phyloP scores from a whole-genome alignment of 192 early-diverging fungal genomes.

The Powellomyces hirtus region DNA sequence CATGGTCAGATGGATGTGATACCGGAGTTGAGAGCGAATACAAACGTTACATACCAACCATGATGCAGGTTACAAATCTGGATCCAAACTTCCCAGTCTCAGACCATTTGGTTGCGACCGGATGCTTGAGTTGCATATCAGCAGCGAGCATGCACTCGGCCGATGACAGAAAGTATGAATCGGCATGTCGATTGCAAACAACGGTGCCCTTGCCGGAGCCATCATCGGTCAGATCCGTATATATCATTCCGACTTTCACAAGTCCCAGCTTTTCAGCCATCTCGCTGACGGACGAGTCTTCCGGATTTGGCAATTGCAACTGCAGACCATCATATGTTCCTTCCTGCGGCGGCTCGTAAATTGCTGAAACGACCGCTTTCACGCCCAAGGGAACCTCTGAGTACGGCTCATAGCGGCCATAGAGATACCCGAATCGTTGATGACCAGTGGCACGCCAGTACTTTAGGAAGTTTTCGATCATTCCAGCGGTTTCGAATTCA shows the following conservation, averaged over 20 bases:
- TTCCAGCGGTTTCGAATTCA: conserved; percentile 76
- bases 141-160: conserved; percentile 86
- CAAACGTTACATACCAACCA: conserved; percentile 55
- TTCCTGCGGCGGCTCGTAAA: conserved; percentile 92
- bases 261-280: conserved; percentile 44
- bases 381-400: conserved; percentile 90
- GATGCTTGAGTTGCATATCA: conserved; percentile 75
- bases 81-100: conserved; percentile 78
- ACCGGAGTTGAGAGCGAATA: background rate
- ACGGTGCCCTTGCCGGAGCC: conserved; percentile 76
- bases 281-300: conserved; percentile 31
- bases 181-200: conserved; percentile 81
- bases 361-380: conserved; percentile 90
- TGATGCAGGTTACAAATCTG: conserved; percentile 92
- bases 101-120: conserved; percentile 69
- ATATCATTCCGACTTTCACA: conserved; percentile 76
- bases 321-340: conserved; percentile 69
- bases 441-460: conserved; percentile 84
- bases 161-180: conserved; percentile 91
- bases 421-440: conserved; percentile 94
- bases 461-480: conserved; percentile 82
- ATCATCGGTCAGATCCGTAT: conserved; percentile 87
- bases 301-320: conserved; percentile 45
- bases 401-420: conserved; percentile 88
- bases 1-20: background rate